A percentile compares a stretch with the other conserved stretches of the same genome.
Conservation (phyloP, 2,329 filamentous ascomycete species). For the Drechslerella dactyloides region DNA sequence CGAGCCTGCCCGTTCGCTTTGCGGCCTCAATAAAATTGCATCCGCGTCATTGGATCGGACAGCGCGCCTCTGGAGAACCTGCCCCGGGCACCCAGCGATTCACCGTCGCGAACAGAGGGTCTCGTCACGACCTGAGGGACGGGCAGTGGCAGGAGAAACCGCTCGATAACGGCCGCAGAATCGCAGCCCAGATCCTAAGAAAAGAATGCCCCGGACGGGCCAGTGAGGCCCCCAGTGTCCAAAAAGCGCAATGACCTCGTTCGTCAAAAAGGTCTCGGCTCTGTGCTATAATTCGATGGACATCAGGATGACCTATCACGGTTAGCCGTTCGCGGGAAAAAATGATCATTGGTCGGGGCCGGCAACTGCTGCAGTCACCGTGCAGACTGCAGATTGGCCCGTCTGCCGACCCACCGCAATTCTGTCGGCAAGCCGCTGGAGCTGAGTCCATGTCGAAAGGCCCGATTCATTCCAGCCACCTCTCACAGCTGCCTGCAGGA, state of each 20-base stretch:
- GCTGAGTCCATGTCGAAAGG: background rate
- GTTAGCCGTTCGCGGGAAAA: slow-evolving; percentile 20
- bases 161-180: slow-evolving; percentile 12
- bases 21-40: slow-evolving; percentile 41
- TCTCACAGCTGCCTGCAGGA: slow-evolving; percentile 1
- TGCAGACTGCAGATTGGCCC: slow-evolving; percentile 17
- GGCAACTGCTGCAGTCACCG: slow-evolving; percentile 37
- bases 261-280: slow-evolving; percentile 19
- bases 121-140: slow-evolving; percentile 5
- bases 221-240: slow-evolving; percentile 23
- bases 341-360: slow-evolving; percentile 42
- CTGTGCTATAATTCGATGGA: slow-evolving; percentile 28
- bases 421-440: background rate
- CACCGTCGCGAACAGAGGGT: background rate
- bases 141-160: slow-evolving; percentile 12
- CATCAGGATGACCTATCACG: slow-evolving; percentile 43
- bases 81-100: background rate
- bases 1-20: slow-evolving; percentile 36
- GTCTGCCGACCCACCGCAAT: slow-evolving; percentile 1
- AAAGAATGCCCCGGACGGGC: background rate
- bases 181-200: background rate
- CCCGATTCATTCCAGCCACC: background rate
- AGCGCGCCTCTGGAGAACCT: slow-evolving; percentile 49
- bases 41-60: slow-evolving; percentile 46
- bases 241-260: slow-evolving; percentile 1